Conservation (phyloP, 495 filamentous ascomycete genomes). For the Aspergillus sclerotioniger region DNA sequence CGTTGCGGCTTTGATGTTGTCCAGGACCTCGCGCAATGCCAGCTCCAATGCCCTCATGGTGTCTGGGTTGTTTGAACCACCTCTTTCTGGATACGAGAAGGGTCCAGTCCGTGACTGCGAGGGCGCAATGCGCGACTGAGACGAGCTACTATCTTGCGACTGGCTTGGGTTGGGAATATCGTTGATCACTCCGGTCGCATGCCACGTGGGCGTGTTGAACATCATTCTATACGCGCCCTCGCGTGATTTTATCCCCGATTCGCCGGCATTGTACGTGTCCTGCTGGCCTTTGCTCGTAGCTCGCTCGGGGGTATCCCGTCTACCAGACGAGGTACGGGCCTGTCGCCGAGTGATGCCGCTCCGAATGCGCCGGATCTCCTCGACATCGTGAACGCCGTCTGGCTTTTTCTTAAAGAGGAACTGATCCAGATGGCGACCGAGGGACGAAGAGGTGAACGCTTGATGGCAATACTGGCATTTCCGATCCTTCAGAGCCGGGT, state of each 20-base stretch:
- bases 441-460: slow-evolving; percentile 83
- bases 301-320: slow-evolving; percentile 50
- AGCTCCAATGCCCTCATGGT: slow-evolving; percentile 77
- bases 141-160: slow-evolving; percentile 27
- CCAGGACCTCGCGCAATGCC: slow-evolving; percentile 75
- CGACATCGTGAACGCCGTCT: slow-evolving; percentile 84
- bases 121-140: slow-evolving; percentile 38
- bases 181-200: slow-evolving; percentile 79
- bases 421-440: slow-evolving; percentile 89
- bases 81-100: slow-evolving; percentile 54
- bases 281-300: slow-evolving; percentile 28
- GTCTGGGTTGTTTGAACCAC: slow-evolving; percentile 62
- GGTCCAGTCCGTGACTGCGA: slow-evolving; percentile 44
- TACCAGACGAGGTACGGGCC: slow-evolving; percentile 59
- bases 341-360: slow-evolving; percentile 81
- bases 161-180: slow-evolving; percentile 56
- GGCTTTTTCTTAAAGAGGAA: slow-evolving; percentile 88
- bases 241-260: slow-evolving; percentile 29
- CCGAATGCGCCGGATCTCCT: slow-evolving; percentile 77
- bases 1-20: slow-evolving; percentile 78
- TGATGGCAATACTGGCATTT: slow-evolving; percentile 82
- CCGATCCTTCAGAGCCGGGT: slow-evolving; percentile 66
- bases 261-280: slow-evolving; percentile 24
- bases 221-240: slow-evolving; percentile 49
- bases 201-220: slow-evolving; percentile 68